Evolutionary conservation across 768 basidiomycete genomes (phyloP).

Genomic region (Naematelia encephala): DNA sequence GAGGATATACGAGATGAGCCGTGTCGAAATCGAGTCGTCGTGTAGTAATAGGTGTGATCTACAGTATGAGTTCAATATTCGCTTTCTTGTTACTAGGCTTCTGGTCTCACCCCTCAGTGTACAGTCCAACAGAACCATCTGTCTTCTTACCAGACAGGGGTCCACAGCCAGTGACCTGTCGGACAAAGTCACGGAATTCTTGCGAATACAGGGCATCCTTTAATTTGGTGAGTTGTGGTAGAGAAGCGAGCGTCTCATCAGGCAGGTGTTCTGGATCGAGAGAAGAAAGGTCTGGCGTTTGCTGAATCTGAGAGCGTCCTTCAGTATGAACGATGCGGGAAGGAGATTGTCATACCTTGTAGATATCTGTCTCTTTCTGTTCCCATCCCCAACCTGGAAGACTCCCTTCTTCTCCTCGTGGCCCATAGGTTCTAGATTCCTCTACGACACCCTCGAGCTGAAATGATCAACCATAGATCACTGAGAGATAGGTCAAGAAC

Average conservation of each 20-base stretch:
- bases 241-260: slow-evolving; percentile 67
- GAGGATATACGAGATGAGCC: slow-evolving; percentile 91
- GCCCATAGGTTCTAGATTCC: slow-evolving; percentile 45
- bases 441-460: slow-evolving; percentile 49
- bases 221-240: slow-evolving; percentile 74
- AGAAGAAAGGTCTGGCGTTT: slow-evolving; percentile 94
- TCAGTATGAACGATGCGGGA: not conserved
- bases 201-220: slow-evolving; percentile 86
- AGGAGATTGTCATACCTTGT: slow-evolving; percentile 63
- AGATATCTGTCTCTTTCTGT: slow-evolving; percentile 96
- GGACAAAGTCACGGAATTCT: slow-evolving; percentile 76
- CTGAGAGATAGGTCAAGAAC: slow-evolving; percentile 19
- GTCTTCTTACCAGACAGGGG: slow-evolving; percentile 85
- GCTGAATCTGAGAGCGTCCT: slow-evolving; percentile 66
- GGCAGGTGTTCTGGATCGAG: slow-evolving; percentile 71
- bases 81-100: not conserved
- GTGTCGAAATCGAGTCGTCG: slow-evolving; percentile 95
- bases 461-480: slow-evolving; percentile 2
- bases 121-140: slow-evolving; percentile 92
- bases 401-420: slow-evolving; percentile 42
- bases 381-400: slow-evolving; percentile 51
- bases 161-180: slow-evolving; percentile 84
- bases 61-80: slow-evolving; percentile 1
- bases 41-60: slow-evolving; percentile 78
- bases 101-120: slow-evolving; percentile 72